A percentile compares a stretch with the other conserved stretches of the same genome.
These are phyloP conservation scores for Phytopythium kandeliae DNA, from an alignment of 352 stramenopile species.

Conservation along the genomic window DNA sequence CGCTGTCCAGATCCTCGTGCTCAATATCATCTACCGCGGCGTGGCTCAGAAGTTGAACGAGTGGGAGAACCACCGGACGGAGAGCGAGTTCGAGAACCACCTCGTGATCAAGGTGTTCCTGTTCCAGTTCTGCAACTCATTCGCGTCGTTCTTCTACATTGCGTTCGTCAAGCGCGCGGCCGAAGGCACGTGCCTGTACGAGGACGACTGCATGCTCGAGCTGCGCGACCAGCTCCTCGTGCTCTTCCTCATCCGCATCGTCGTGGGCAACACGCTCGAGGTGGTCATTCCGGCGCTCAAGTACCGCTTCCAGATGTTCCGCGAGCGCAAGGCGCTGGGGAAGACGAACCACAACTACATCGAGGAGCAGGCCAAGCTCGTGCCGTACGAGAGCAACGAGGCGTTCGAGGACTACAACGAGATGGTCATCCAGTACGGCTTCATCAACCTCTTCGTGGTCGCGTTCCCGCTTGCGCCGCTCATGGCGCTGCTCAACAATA, in stretches of 20 bases:
- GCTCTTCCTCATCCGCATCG: constrained; percentile 90
- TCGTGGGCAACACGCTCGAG: constrained; percentile 89
- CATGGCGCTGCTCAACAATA: constrained; percentile 88
- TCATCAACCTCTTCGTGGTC: constrained; percentile 93
- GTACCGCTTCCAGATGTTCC: constrained; percentile 61
- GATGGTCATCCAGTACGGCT: constrained; percentile 94
- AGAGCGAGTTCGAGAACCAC: constrained; percentile 85
- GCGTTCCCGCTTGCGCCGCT: constrained; percentile 92
- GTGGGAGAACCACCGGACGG: constrained; percentile 91
- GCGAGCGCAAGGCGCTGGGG: constrained; percentile 26
- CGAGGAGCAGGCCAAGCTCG: constrained; percentile 76
- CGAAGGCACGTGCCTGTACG: constrained; percentile 75
- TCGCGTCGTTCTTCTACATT: constrained; percentile 97
- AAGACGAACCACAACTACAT: constrained; percentile 70
- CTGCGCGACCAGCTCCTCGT: constrained; percentile 89
- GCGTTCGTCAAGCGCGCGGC: constrained; percentile 55
- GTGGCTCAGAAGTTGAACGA: constrained; percentile 93
- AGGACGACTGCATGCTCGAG: constrained; percentile 81
- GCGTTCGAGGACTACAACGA: constrained; percentile 89
- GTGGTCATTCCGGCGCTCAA: constrained; percentile 84
- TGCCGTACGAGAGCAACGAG: constrained; percentile 78
- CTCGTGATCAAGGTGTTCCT: constrained; percentile 98
- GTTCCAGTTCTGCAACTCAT: constrained; percentile 98
- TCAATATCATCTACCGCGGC: constrained; percentile 90
- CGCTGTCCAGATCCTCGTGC: constrained; percentile 89